Base-by-base conservation (phyloP, 768 basidiomycete genomes). In the Lepiota venenata region DNA sequence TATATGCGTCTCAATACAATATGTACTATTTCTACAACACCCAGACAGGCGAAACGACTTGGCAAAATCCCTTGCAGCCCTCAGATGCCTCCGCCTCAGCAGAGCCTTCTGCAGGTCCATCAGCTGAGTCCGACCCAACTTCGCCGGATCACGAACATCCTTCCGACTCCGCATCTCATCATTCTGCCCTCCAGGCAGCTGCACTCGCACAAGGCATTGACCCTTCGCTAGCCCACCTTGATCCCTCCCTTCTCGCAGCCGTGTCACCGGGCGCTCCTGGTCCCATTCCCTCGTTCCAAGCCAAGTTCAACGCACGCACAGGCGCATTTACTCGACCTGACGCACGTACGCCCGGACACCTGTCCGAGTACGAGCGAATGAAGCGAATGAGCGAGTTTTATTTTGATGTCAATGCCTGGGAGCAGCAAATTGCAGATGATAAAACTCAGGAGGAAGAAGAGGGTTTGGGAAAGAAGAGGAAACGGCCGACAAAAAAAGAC, bases 371-470 rank as follows among this genome's bases (percentile, higher is more conserved):
- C 59, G 90, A 91, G 59, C 83, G 91, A 4, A 84, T 84, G 63
- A 84, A 85, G 66, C 80, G 91, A 40, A 93, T 93, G 91, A 91
- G 87, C 74, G 80, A 86, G 63, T 88, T 90, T 61, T 93, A 91
- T 69, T 93, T 93, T 58, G 91, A 93, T 58, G 85, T 91, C 18
- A 77, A 75, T n/a, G 78, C 77, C 44, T 93, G 91, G 91, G 85
- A 92, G 68, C 59, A 79, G 50, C 81, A 91, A 25, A 75, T 89
- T 2, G 88, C 81, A 22, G 66, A 74, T 56, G 69, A 69, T 22
- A 69, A 66, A 61, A 71, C 68, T 53, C 78, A 59, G 16, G 79
- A 66, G 50, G 83, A 78, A 15, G 81, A 71, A 44, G 78, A 63
- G n/a, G 76, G 74, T 14, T 32, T 9, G 8, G 80, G 79, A 18